Evolutionary conservation across 73 alveolate genomes (phyloP).

Genomic region (Urostyla sp.): DNA sequence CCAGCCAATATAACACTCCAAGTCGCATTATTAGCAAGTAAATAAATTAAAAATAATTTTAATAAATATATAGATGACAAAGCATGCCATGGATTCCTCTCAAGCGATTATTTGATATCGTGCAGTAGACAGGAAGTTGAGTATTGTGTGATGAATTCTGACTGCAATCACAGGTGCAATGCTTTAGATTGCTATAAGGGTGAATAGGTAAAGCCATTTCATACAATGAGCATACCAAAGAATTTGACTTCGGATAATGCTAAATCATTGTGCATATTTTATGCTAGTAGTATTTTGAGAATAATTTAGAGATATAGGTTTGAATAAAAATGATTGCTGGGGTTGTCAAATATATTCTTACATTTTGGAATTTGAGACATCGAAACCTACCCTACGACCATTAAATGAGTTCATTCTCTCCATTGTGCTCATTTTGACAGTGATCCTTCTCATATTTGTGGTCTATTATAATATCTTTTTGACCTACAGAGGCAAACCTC

Average conservation of each 20-base stretch:
- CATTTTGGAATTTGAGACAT: slow-evolving; percentile 17
- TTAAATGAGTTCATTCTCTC: slow-evolving; percentile 12
- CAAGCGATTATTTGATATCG: not conserved
- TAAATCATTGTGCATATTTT: slow-evolving; percentile 22
- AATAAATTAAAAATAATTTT: not conserved
- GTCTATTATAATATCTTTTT: slow-evolving; percentile 12
- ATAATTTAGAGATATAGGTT: not conserved
- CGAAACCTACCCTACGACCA: slow-evolving; percentile 23
- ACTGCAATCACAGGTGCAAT: slow-evolving; percentile 6
- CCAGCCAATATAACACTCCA: not conserved
- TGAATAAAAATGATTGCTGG: slow-evolving; percentile 9
- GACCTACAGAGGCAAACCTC: slow-evolving; percentile 38
- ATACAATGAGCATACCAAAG: not conserved
- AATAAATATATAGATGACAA: slow-evolving; percentile 30
- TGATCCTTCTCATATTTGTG: not conserved
- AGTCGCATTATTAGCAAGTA: slow-evolving; percentile 1
- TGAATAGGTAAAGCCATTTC: slow-evolving; percentile 5
- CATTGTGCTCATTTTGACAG: not conserved
- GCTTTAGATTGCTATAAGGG: slow-evolving; percentile 45
- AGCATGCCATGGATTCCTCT: slow-evolving; percentile 28
- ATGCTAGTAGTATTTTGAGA: not conserved
- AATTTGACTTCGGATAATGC: slow-evolving; percentile 31
- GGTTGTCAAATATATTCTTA: slow-evolving; percentile 30
- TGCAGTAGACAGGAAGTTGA: slow-evolving; percentile 2
- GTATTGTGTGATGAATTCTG: not conserved